Conservation (phyloP, 345 rosid species). For the Erucastrum elatum region DNA sequence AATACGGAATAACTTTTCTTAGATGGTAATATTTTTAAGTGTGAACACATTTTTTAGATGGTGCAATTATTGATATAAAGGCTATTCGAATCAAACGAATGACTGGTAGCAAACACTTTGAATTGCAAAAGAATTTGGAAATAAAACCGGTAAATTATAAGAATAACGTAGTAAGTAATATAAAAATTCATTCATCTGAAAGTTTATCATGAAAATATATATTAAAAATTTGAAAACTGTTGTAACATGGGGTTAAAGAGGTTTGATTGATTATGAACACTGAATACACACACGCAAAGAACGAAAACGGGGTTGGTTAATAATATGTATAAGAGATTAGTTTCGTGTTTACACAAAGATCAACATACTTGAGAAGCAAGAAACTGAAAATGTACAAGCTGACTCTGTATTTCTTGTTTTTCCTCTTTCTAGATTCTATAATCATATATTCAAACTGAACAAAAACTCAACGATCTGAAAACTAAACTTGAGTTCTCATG, state of each 20-base stretch:
- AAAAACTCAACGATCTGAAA: neutral
- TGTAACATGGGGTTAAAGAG: neutral
- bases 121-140: neutral
- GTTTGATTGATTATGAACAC: neutral
- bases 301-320: neutral
- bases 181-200: neutral
- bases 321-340: neutral
- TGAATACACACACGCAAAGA: neutral
- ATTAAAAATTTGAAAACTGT: neutral
- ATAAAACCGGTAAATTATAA: neutral
- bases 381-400: conserved; percentile 25
- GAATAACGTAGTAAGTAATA: neutral
- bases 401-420: neutral
- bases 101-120: neutral
- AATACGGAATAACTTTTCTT: neutral
- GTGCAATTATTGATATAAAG: neutral
- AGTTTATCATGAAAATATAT: neutral
- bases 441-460: neutral
- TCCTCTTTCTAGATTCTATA: neutral
- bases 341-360: conserved; percentile 22
- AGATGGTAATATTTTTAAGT: neutral
- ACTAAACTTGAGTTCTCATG: conserved; percentile 36
- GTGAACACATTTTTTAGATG: neutral
- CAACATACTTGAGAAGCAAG: conserved; percentile 28
- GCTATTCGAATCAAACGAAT: neutral